phyloP scores from a whole-genome alignment of 257 asterid species.

The Ajuga chamaepitys region DNA sequence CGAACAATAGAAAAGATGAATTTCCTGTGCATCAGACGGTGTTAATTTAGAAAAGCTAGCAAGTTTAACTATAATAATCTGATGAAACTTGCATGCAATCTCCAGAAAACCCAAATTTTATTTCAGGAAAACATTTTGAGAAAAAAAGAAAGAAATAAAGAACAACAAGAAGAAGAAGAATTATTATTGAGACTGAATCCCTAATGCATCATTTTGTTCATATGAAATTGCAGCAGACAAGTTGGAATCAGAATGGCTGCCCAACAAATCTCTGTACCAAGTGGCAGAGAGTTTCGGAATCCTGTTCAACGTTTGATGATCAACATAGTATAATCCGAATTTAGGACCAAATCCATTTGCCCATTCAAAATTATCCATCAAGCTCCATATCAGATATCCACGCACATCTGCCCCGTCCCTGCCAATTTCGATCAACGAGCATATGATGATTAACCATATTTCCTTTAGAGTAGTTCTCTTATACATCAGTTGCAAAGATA shows the following conservation, averaged over 20 bases:
- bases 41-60: too few relatives aligned
- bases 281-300: constrained; percentile 53
- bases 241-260: neutral
- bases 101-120: neutral
- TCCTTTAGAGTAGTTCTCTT: too few relatives aligned
- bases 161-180: too few relatives aligned
- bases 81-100: neutral
- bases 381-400: constrained; percentile 69
- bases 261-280: constrained; percentile 54
- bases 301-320: constrained; percentile 36
- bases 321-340: constrained; percentile 47
- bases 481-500: too few relatives aligned
- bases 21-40: too few relatives aligned
- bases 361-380: constrained; percentile 81
- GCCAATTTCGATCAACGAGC: neutral
- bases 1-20: too few relatives aligned
- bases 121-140: too few relatives aligned
- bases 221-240: neutral
- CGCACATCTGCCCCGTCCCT: constrained; percentile 66
- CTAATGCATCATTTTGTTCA: neutral
- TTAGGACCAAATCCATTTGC: constrained; percentile 30
- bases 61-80: neutral
- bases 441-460: too few relatives aligned
- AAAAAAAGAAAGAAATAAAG: too few relatives aligned
- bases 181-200: constrained; percentile 1